Percentiles rank a stretch among this genome's conserved stretches.
These are phyloP conservation scores for Lachnellula subtilissima DNA, from an alignment of 2,329 filamentous ascomycete species.

Conservation along the genomic window DNA sequence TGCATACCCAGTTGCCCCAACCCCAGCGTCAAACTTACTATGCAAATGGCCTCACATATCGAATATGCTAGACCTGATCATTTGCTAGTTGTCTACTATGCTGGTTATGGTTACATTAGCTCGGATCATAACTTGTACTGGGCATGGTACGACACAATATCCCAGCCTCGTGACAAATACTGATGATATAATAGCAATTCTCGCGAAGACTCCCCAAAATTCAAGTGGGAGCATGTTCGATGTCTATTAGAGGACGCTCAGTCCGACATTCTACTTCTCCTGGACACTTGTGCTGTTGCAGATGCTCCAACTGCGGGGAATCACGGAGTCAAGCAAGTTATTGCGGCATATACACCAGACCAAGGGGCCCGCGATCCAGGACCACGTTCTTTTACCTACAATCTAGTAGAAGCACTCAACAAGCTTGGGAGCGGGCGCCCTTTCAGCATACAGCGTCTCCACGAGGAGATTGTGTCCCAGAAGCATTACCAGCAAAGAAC, in stretches of 20 bases:
- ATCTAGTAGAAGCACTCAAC: constrained; percentile 49
- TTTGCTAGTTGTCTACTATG: constrained; percentile 61
- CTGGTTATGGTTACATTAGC: constrained; percentile 55
- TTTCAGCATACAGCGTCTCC: constrained; percentile 52
- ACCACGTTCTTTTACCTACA: constrained; percentile 55
- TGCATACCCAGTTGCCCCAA: constrained; percentile 55
- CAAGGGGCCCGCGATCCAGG: constrained; percentile 40
- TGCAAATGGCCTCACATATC: constrained; percentile 55
- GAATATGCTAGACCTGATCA: constrained; percentile 54
- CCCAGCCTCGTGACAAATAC: constrained; percentile 27
- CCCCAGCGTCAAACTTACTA: constrained; percentile 56
- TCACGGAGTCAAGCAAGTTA: constrained; percentile 56
- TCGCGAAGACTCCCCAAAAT: constrained; percentile 52
- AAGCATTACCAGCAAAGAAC: constrained; percentile 36
- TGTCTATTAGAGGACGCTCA: constrained; percentile 58
- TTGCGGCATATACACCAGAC: constrained; percentile 56
- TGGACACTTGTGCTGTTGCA: constrained; percentile 56
- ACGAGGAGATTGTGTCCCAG: constrained; percentile 46
- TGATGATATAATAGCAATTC: constrained; percentile 46
- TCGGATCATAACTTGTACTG: constrained; percentile 59
- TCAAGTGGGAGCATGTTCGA: constrained; percentile 60
- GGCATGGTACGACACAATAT: constrained; percentile 52
- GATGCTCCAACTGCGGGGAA: constrained; percentile 47
- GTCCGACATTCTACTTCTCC: constrained; percentile 57
- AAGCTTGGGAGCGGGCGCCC: constrained; percentile 49